Base-by-base conservation (phyloP, 106 monocot species). In the Dendrobium chrysotoxum region DNA sequence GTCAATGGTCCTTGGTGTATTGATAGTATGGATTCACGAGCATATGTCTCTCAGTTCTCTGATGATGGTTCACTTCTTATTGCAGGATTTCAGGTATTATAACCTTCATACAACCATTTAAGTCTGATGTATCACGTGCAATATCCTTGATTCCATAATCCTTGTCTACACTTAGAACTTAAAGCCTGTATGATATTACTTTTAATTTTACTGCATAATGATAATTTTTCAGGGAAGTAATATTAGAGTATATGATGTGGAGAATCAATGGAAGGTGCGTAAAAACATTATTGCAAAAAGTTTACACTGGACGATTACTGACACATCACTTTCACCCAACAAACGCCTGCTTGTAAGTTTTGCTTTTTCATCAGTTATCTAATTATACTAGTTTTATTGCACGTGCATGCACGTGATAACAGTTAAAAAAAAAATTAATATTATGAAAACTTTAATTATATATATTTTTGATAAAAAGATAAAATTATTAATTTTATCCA, bases 31-130 rank as follows among this genome's bases (percentile, higher is more conserved):
- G 85, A 90, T 61, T 90, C 90, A 67, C 84, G 86, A 77, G 96
- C 92, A 55, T 96, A 97, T 81, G 85, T 97, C 23, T 94, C 96
- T 1, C 93, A 93, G 47, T 97, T 94, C 82, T 97, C 96, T 78
- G 75, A 79, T 54, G 96, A 97, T 83, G 96, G 96, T 44, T 94
- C 94, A 1, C 86, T 92, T 66, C 85, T 94, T 61, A 77, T 97
- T 77, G 92, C 88, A 26, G 96, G 92, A 11, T 94, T 89, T 78
- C 92, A 90, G 96, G 96, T 97, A 80, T 41, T 68, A 75, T 26
- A 20, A 42, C 2, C 40, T 74, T 74, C 31, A 0, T 86, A n/a
- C 17, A 75, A 42, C 44, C 21, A 65, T 72, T 25, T 45, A 35
- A 23, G 4, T 61, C n/a, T n/a, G 4, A 61, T n/a, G 20, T 61